Evolutionary conservation across 2,329 filamentous ascomycete species (phyloP).

Genomic region (Botrytis fragariae): DNA sequence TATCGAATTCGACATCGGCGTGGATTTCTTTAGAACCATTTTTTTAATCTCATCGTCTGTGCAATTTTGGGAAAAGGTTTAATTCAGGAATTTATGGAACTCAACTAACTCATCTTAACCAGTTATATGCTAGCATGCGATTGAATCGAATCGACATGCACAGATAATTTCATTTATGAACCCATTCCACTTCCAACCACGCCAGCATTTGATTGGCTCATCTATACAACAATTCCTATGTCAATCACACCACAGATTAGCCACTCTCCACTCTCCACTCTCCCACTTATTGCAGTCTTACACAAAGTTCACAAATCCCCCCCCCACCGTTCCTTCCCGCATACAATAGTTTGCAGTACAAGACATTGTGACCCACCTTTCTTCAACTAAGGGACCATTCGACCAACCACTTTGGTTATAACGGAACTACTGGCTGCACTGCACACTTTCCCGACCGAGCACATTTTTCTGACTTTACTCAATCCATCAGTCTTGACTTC

Average conservation of each 20-base stretch:
- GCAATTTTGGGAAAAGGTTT: neutral
- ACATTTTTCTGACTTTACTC: neutral
- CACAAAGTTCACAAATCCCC: neutral
- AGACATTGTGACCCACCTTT: neutral
- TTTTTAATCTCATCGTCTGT: neutral
- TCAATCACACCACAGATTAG: neutral
- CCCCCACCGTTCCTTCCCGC: conserved; percentile 17
- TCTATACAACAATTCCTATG: neutral
- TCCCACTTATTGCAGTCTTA: neutral
- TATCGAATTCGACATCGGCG: neutral
- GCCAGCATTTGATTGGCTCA: neutral
- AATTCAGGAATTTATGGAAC: neutral
- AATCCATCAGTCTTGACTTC: neutral
- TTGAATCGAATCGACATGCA: neutral
- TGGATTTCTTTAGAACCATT: neutral
- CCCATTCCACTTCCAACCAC: neutral
- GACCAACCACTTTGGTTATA: neutral
- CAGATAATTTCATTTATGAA: neutral
- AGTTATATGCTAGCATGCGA: neutral
- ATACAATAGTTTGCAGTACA: conserved; percentile 13
- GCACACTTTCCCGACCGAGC: conserved; percentile 16
- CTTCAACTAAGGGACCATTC: neutral
- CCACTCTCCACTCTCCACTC: neutral
- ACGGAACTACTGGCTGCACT: conserved; percentile 7
- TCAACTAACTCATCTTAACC: neutral